A percentile compares a stretch with the other conserved stretches of the same genome.
Evolutionary conservation across 2,329 filamentous ascomycete species (phyloP).

Genomic region (Aspergillus candidus): DNA sequence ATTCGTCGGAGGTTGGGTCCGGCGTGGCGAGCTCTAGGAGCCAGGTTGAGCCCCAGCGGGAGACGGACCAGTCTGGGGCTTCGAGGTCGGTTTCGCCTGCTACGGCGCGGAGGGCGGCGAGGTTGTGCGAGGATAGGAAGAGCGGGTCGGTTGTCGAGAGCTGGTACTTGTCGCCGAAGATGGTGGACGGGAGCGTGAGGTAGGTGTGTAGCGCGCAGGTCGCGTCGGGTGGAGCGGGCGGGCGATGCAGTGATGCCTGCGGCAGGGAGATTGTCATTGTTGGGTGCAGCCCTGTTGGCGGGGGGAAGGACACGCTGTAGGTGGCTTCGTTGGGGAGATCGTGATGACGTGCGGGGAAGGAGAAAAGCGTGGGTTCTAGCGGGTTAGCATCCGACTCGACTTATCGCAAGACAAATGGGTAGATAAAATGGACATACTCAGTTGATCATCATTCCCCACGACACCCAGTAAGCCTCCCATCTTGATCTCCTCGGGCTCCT

Average conservation of each 20-base stretch:
- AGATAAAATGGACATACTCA: slow-evolving; percentile 44
- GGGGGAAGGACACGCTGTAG: slow-evolving; percentile 60
- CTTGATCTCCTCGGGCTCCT: slow-evolving; percentile 65
- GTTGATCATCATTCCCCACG: slow-evolving; percentile 65
- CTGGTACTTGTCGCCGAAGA: slow-evolving; percentile 88
- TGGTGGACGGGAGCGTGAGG: slow-evolving; percentile 69
- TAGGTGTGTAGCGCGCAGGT: slow-evolving; percentile 71
- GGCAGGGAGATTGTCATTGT: slow-evolving; percentile 64
- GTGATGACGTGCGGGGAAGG: slow-evolving; percentile 75
- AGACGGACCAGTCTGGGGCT: slow-evolving; percentile 73
- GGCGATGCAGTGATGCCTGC: slow-evolving; percentile 43
- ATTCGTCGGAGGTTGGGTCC: slow-evolving; percentile 16
- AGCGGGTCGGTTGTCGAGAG: slow-evolving; percentile 54
- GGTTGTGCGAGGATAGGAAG: slow-evolving; percentile 74
- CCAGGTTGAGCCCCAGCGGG: slow-evolving; percentile 71
- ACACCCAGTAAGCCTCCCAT: slow-evolving; percentile 74
- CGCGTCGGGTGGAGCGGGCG: slow-evolving; percentile 42
- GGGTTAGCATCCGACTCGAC: slow-evolving; percentile 5
- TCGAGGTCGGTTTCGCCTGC: slow-evolving; percentile 81
- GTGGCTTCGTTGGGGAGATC: slow-evolving; percentile 43
- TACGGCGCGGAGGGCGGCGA: slow-evolving; percentile 61
- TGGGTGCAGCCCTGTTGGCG: slow-evolving; percentile 77
- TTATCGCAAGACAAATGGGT: neutral
- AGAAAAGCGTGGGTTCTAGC: slow-evolving; percentile 68
- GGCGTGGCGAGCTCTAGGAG: slow-evolving; percentile 64